Percentiles rank a stretch among this genome's conserved stretches.
Conservation (phyloP, 352 stramenopile species). For the Globisporangium barbulae region DNA sequence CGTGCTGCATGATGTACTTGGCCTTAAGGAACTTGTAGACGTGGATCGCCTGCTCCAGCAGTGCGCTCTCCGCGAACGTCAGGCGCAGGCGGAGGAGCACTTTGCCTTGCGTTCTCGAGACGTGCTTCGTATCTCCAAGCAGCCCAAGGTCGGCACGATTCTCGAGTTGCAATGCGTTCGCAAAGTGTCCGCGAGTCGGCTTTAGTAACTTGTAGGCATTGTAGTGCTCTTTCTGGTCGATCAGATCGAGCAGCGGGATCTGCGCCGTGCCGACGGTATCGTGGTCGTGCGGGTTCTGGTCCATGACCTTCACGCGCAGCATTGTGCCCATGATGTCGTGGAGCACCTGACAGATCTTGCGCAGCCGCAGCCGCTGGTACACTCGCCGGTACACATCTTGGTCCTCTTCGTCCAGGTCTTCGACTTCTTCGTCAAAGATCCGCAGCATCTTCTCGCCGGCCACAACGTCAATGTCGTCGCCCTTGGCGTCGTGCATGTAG, state of each 20-base stretch:
- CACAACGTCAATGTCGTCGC: constrained; percentile 32
- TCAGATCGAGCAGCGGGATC: constrained; percentile 64
- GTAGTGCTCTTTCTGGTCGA: constrained; percentile 56
- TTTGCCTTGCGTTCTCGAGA: constrained; percentile 24
- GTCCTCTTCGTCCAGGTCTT: constrained; percentile 61
- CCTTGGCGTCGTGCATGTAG: constrained; percentile 45
- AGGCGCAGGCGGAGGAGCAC: constrained; percentile 47
- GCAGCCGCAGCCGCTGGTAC: constrained; percentile 48
- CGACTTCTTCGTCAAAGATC: constrained; percentile 68
- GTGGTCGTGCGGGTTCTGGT: constrained; percentile 46
- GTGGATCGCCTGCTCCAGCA: constrained; percentile 61
- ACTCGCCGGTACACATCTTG: constrained; percentile 43
- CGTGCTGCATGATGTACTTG: constrained; percentile 58
- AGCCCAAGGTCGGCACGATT: constrained; percentile 6
- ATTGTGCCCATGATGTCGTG: constrained; percentile 60
- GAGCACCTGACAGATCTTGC: constrained; percentile 55
- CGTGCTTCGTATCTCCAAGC: background rate
- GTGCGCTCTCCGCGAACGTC: constrained; percentile 51
- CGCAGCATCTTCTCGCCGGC: constrained; percentile 37
- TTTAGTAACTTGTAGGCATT: constrained; percentile 56
- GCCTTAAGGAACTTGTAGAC: constrained; percentile 63
- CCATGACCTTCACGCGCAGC: constrained; percentile 55
- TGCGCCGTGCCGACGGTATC: constrained; percentile 50
- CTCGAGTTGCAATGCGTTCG: constrained; percentile 8
- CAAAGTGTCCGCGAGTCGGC: constrained; percentile 13